Evolutionary conservation across 495 filamentous ascomycete genomes (phyloP), one percentile per base, ranked within the genome.

Genomic region (Hypoxylon crocopeplum): DNA sequence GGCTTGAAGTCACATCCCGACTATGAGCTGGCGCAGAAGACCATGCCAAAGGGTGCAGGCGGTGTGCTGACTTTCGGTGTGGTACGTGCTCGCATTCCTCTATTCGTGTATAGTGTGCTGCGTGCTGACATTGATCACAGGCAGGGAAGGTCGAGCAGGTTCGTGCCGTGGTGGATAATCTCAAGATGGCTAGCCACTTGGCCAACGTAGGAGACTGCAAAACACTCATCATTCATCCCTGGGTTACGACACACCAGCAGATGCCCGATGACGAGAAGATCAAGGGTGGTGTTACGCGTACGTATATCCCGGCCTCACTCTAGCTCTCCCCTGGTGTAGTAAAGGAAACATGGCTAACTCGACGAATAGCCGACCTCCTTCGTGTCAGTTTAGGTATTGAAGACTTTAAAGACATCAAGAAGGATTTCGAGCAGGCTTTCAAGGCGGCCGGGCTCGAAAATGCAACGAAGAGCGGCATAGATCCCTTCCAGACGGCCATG

Each of bases 21-120:
- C 64, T 71, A 77, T 54, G 69, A 72, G 49, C 62, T 69, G 42
- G 69, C 73, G 8, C 30, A 68, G 52, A 69, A 67, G 52, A 61
- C 64, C 7, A 65, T 77, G 29, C 65, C 69, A n/a, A 73, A 70
- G 38, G 74, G 73, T 24, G 47, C 46, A 13, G 73, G 74, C 33
- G 73, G 72, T 15, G 74, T 77, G 6, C 47, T 75, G 25, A 75
- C 74, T 30, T 77, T 75, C 27, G 74, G 73, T 34, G 73, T 77
- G 58, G 67, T 68, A 66, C 46, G 64, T 59, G 15, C 10, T 1
- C 17, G 20, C 33, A 5, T 7, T 30, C 42, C 88, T 88, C n/a
- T 87, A 85, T 55, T 82, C 77, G 61, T 74, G 74, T 48, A 80
- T 92, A 30, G 19, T 33, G 40, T 15, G 40, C 11, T 36, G 24